Percentiles rank a stretch among this genome's conserved stretches.
Conservation (phyloP, 2,329 filamentous ascomycete species). For the Sporothrix sp. region DNA sequence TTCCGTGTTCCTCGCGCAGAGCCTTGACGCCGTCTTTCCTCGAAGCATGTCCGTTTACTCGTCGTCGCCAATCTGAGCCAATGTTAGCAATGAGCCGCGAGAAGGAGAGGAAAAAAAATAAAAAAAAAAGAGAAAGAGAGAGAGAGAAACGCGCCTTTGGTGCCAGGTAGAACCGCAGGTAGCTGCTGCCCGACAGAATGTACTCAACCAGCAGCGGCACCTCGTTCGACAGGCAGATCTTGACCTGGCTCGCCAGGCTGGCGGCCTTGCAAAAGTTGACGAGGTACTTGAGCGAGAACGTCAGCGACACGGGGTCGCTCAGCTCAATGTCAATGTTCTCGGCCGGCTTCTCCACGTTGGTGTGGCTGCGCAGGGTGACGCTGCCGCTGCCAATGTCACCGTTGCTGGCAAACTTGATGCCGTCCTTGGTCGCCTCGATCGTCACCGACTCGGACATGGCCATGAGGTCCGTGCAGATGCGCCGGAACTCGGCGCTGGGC, state of each 20-base stretch:
- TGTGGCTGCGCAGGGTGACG: constrained; percentile 82
- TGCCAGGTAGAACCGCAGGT: constrained; percentile 93
- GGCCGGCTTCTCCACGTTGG: constrained; percentile 79
- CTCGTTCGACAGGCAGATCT: constrained; percentile 89
- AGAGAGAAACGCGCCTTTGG: constrained; percentile 63
- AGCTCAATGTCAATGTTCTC: constrained; percentile 83
- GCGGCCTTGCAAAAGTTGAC: constrained; percentile 99
- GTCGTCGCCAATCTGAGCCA: constrained; percentile 30
- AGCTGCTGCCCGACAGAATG: constrained; percentile 67
- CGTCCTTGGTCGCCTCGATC: constrained; percentile 94
- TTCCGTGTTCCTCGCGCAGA: constrained; percentile 15
- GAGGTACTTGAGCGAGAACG: constrained; percentile 98
- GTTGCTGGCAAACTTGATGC: constrained; percentile 85
- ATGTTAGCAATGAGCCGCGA: constrained; percentile 14
- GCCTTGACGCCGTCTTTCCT: background rate
- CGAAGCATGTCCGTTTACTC: constrained; percentile 22
- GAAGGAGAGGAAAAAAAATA: background rate
- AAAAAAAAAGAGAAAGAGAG: background rate
- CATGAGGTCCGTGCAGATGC: constrained; percentile 86
- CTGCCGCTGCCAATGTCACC: constrained; percentile 95
- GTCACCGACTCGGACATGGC: constrained; percentile 92
- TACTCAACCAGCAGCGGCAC: constrained; percentile 96
- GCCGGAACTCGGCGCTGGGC: constrained; percentile 83
- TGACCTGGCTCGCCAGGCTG: constrained; percentile 69
- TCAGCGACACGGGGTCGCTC: constrained; percentile 83